Evolutionary conservation across 106 monocot species (phyloP), one percentile per base, ranked within the genome.

Genomic region (Allium sativum): DNA sequence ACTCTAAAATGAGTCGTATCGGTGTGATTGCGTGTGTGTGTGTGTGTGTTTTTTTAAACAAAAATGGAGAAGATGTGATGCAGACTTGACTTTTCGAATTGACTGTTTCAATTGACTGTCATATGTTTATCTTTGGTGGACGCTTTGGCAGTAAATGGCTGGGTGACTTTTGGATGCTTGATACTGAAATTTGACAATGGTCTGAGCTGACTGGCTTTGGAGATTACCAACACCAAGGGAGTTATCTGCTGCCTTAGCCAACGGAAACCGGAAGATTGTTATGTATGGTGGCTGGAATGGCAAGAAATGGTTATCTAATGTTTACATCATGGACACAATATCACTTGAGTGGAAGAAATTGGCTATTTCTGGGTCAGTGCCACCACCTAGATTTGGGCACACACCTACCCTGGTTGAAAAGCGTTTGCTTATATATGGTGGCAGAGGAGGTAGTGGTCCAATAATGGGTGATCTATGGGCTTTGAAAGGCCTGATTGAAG

Each of bases 401-500:
- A 77, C 98, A 18, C 80, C 77, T 54, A 98, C 82, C 55, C 92
- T 98, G 98, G 85, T 98, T 48, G 98, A 98, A 78, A 98, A 88
- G 63, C 81, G 98, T 58, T 53, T 98, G 52, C 88, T 98, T 16
- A 63, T 92, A 15, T 98, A 77, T 92, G 98, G 98, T 60, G 98
- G 98, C 40, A 87, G 98, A 83, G 98, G 96, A 62, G 96, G 91
- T 48, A 80, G 80, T 72, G 96, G 96, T 59, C 80, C 84, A 71
- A 98, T 98, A 68, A 88, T 98, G 96, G 91, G 96, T 64, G 96
- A 98, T 73, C 69, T 98, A 66, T 98, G 96, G 96, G 96, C 96
- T 68, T 74, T 98, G 73, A 98, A 98, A 68, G 96, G 96, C 64
- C 73, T 98, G 40, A 83, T 92, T 69, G 88, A 88, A 68, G 90